phyloP scores from a whole-genome alignment of 208 protist species.

The Vickermania ingenoplastis region DNA sequence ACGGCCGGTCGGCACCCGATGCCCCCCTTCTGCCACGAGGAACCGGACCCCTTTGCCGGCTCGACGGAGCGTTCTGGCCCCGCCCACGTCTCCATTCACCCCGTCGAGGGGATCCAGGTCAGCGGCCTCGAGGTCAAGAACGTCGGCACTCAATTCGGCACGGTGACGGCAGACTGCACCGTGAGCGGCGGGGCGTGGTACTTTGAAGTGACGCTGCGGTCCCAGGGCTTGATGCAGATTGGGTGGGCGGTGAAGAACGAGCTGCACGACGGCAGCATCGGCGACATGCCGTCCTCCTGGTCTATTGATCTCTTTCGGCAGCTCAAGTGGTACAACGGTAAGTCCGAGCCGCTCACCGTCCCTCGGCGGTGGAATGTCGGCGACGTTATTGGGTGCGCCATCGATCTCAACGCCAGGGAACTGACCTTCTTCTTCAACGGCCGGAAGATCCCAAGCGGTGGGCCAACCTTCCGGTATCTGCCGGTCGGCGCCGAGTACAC shows the following conservation, averaged over 20 bases:
- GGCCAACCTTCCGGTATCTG: conserved; percentile 27
- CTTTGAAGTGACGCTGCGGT: conserved; percentile 83
- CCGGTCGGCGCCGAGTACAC: conserved; percentile 32
- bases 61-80: conserved; percentile 67
- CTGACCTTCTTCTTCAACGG: conserved; percentile 84
- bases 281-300: conserved; percentile 79
- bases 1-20: conserved; percentile 38
- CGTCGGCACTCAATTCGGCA: conserved; percentile 54
- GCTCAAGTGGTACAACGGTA: conserved; percentile 80
- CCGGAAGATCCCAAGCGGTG: conserved; percentile 28
- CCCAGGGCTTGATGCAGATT: conserved; percentile 89
- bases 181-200: conserved; percentile 81
- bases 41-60: conserved; percentile 74
- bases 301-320: conserved; percentile 81
- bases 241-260: conserved; percentile 60
- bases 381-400: conserved; percentile 84
- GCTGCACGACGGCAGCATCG: conserved; percentile 39
- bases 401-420: conserved; percentile 62
- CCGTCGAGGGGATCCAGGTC: conserved; percentile 52
- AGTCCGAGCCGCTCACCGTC: conserved; percentile 37
- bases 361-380: conserved; percentile 68
- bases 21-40: conserved; percentile 81
- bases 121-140: conserved; percentile 73
- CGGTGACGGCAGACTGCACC: conserved; percentile 63
- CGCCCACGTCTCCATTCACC: conserved; percentile 75